A percentile compares a stretch with the other conserved stretches of the same genome.
These are phyloP conservation scores for Sextonia rubra DNA, from an alignment of 164 flowering plant genomes.

Conservation along the genomic window DNA sequence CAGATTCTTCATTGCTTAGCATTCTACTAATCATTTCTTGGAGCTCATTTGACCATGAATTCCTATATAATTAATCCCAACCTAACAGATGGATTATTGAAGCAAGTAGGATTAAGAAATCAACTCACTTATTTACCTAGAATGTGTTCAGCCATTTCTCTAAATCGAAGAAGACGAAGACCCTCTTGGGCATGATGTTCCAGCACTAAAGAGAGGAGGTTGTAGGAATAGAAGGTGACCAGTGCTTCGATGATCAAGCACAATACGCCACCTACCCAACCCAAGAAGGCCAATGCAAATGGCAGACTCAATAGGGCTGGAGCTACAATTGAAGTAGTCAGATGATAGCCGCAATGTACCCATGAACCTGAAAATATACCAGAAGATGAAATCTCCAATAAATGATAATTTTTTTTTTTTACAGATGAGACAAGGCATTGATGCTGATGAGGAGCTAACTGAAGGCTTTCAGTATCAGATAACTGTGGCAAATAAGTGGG, in stretches of 20 bases:
- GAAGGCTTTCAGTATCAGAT: neutral
- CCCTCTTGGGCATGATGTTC: conserved; percentile 80
- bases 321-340: conserved; percentile 88
- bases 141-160: conserved; percentile 83
- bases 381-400: neutral
- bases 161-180: conserved; percentile 67
- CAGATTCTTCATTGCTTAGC: too few relatives aligned
- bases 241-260: conserved; percentile 51
- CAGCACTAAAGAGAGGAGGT: conserved; percentile 67
- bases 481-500: too few relatives aligned
- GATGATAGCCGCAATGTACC: conserved; percentile 85
- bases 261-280: conserved; percentile 65
- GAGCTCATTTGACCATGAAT: too few relatives aligned
- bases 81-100: too few relatives aligned
- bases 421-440: neutral
- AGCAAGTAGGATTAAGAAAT: neutral
- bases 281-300: conserved; percentile 63
- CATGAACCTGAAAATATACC: conserved; percentile 63
- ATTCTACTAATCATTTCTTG: too few relatives aligned
- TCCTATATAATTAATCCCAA: too few relatives aligned
- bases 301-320: conserved; percentile 84
- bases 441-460: neutral
- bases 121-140: conserved; percentile 41
- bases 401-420: too few relatives aligned
- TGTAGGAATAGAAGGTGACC: conserved; percentile 87